Evolutionary conservation across 2,329 filamentous ascomycete species (phyloP), one percentile per base, ranked within the genome.

Genomic region (Penicillium sp.): DNA sequence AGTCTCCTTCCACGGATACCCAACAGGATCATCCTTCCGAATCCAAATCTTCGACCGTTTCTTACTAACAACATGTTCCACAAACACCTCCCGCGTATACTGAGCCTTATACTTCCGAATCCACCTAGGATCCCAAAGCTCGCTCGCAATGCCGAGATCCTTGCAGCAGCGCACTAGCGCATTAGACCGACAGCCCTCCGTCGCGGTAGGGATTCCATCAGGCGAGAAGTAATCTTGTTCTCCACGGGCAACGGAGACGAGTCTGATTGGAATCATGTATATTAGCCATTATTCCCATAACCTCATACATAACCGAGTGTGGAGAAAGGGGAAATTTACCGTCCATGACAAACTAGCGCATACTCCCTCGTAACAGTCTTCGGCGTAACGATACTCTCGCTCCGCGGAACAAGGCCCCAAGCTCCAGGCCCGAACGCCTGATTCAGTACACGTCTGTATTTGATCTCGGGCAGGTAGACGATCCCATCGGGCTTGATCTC

Each of bases 401-500:
- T 89, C 55, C 92, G 81, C 9, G 94, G 94, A 53, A 93, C 93
- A 52, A 99, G 78, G 1, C 94, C 94, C 94, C 94, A 99, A 6
- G 89, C 94, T 51, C 95, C 94, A 0, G 94, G 94, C 0, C 94
- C 93, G 76, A 99, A 99, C 0, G 92, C 91, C 67, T 82, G 80
- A 52, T 97, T 97, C 67, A 99, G 76, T 61, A 96, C 93, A 60
- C 93, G 81, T 43, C 94, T 81, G 77, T 99, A 99, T 78, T 97
- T 97, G 80, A 99, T 97, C 81, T 99, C 94, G 12, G 94, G 94
- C 55, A 99, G 80, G 73, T 97, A 99, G 56, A 97, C 80, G 64
- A 99, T 93, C 31, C 94, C 94, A 77, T 99, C 94, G 29, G 94
- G 93, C 79, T 99, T 99, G 71, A 99, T 89, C 79, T 99, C 94